Evolutionary conservation across 768 basidiomycete species (phyloP).

Genomic region (Auricularia heimuer): DNA sequence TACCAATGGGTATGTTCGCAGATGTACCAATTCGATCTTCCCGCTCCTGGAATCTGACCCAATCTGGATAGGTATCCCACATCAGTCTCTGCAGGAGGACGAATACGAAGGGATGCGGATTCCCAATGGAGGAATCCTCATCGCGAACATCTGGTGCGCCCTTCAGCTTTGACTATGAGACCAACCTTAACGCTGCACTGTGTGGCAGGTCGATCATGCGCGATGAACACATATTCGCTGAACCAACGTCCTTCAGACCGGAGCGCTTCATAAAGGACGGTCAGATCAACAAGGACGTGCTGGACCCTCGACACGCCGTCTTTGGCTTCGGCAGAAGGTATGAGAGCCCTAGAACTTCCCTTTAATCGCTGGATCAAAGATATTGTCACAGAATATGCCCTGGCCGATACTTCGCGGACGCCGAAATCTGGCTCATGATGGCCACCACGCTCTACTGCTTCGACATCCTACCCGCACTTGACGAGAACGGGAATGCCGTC

Average conservation of each 20-base stretch:
- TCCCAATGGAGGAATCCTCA: neutral
- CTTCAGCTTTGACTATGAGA: too few relatives aligned
- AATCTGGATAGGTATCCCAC: neutral
- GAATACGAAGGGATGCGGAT: constrained; percentile 5
- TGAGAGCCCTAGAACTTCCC: too few relatives aligned
- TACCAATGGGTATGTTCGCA: constrained; percentile 18
- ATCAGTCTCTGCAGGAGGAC: neutral
- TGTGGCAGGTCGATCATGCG: too few relatives aligned
- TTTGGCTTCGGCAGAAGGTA: too few relatives aligned
- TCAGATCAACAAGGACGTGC: too few relatives aligned
- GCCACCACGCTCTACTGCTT: constrained; percentile 36
- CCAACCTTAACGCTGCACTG: too few relatives aligned
- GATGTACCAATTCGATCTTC: neutral
- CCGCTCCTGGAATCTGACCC: too few relatives aligned
- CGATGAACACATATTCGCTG: too few relatives aligned
- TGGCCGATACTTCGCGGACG: constrained; percentile 43
- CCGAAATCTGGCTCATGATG: constrained; percentile 35
- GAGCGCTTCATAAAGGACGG: too few relatives aligned
- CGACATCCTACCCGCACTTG: constrained; percentile 32
- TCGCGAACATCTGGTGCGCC: constrained; percentile 3
- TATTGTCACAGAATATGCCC: constrained; percentile 33
- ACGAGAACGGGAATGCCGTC: constrained; percentile 33
- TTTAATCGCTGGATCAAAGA: too few relatives aligned
- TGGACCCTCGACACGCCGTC: too few relatives aligned
- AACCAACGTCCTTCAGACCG: too few relatives aligned